Base-by-base conservation (phyloP, 2,329 filamentous ascomycete species). In the Lasiodiplodia citricola region DNA sequence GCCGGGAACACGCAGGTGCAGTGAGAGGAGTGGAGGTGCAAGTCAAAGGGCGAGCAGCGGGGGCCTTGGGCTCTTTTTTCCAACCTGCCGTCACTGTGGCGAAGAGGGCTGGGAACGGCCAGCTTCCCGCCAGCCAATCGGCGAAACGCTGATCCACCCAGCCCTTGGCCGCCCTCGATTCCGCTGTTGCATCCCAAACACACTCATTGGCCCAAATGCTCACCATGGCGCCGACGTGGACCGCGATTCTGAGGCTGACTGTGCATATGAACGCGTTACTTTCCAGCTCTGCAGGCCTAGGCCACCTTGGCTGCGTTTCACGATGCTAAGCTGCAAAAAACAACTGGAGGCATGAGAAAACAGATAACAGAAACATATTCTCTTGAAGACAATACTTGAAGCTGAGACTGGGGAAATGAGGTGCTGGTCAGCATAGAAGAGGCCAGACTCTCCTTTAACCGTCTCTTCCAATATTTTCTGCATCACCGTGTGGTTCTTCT, bases 141-240 rank as follows among this genome's bases (percentile, higher is more conserved):
- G 66, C 35, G 47, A 68, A 68, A 63, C 66, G 66, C 57, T 68
- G 56, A 68, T 68, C 66, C 66, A 68, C 57, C 44, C 47, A n/a
- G 28, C 37, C 54, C 56, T 51, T 38, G 56, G 18, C 28, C 56
- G 25, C 31, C 25, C 57, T 35, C 55, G 21, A 25, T 57, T 35
- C 21, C 51, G 18, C 21, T 13, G 37, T 28, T 54, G 14, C 47
- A 16, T 18, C 31, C 31, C 23, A 7, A 2, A 6, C 38, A 44
- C 37, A 37, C 31, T 44, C 56, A 41, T 44, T 60, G 35, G 37
- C 47, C 23, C 31, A 60, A 23, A 37, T 38, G 11, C n/a, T 60
- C 28, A 58, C 31, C 31, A 44, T 44, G 13, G 13, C 41, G 41
- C 41, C 21, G 16, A 56, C n/a, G 28, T 44, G 41, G 41, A 44